Evolutionary conservation across 306 rosid genomes (phyloP).

Genomic region (Ceratonia siliqua): DNA sequence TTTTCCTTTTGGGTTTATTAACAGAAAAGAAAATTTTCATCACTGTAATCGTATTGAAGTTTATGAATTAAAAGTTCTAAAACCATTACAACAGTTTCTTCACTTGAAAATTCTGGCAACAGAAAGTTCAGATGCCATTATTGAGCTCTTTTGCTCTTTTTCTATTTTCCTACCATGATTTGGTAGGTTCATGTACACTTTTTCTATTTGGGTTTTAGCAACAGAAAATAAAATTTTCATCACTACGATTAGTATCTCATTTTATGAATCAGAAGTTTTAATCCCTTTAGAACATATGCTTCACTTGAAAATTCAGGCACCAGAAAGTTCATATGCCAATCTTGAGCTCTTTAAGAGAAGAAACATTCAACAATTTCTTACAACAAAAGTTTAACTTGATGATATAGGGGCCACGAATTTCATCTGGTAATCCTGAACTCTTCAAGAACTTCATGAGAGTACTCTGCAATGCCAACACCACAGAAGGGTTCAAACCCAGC

Average conservation of each 20-base stretch:
- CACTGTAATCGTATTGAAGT: too few relatives aligned
- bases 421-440: slow-evolving; percentile 53
- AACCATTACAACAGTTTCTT: too few relatives aligned
- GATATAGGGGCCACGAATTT: slow-evolving; percentile 63
- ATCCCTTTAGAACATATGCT: neutral
- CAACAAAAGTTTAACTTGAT: neutral
- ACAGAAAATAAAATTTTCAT: neutral
- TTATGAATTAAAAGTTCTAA: too few relatives aligned
- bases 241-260: neutral
- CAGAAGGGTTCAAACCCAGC: slow-evolving; percentile 64
- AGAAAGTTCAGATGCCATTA: too few relatives aligned
- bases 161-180: slow-evolving; percentile 71
- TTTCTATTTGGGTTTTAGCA: too few relatives aligned
- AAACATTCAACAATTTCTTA: neutral
- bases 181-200: slow-evolving; percentile 37
- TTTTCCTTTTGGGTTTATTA: neutral
- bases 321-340: neutral
- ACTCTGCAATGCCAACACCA: slow-evolving; percentile 74
- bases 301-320: too few relatives aligned
- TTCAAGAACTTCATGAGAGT: slow-evolving; percentile 62
- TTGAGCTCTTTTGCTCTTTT: too few relatives aligned
- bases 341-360: neutral
- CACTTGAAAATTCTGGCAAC: too few relatives aligned
- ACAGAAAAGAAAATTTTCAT: too few relatives aligned
- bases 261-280: neutral